These are phyloP conservation scores for Fusarium goolgardi DNA, from an alignment of 2,329 filamentous ascomycete species.

Conservation along the genomic window DNA sequence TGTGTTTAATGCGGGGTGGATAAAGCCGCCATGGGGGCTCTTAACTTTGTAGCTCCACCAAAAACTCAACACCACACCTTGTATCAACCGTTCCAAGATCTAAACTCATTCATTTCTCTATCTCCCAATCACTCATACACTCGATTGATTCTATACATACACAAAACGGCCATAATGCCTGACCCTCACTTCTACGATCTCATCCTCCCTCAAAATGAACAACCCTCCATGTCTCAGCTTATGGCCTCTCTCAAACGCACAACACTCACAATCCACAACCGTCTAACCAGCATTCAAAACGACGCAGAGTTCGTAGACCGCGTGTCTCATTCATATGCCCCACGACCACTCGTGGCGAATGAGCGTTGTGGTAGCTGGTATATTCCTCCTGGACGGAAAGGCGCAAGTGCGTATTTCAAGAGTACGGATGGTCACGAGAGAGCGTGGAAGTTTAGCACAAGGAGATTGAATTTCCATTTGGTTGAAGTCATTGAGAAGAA, in stretches of 20 bases:
- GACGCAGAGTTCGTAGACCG: slow-evolving; percentile 80
- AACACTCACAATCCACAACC: slow-evolving; percentile 82
- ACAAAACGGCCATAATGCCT: slow-evolving; percentile 32
- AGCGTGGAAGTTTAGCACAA: slow-evolving; percentile 89
- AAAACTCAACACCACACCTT: slow-evolving; percentile 30
- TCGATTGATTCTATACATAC: no score
- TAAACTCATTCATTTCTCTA: background rate
- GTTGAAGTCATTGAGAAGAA: slow-evolving; percentile 72
- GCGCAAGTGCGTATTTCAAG: slow-evolving; percentile 91
- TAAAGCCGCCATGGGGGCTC: slow-evolving; percentile 19
- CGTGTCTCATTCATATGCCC: slow-evolving; percentile 64
- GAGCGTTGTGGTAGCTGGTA: slow-evolving; percentile 98
- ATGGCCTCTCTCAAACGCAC: slow-evolving; percentile 79
- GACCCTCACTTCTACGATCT: slow-evolving; percentile 55
- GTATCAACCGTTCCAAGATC: background rate
- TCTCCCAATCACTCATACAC: no score
- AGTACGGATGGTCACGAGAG: slow-evolving; percentile 94
- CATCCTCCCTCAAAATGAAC: slow-evolving; percentile 65
- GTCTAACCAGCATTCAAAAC: slow-evolving; percentile 79
- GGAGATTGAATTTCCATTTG: slow-evolving; percentile 86
- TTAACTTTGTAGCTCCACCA: slow-evolving; percentile 34
- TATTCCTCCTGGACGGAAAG: slow-evolving; percentile 73
- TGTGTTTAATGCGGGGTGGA: slow-evolving; percentile 28
- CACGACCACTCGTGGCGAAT: slow-evolving; percentile 84
- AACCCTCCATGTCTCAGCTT: slow-evolving; percentile 77